Evolutionary conservation across 2,329 filamentous ascomycete species (phyloP), one percentile per base, ranked within the genome.

Genomic region (Colletotrichum somersetense): DNA sequence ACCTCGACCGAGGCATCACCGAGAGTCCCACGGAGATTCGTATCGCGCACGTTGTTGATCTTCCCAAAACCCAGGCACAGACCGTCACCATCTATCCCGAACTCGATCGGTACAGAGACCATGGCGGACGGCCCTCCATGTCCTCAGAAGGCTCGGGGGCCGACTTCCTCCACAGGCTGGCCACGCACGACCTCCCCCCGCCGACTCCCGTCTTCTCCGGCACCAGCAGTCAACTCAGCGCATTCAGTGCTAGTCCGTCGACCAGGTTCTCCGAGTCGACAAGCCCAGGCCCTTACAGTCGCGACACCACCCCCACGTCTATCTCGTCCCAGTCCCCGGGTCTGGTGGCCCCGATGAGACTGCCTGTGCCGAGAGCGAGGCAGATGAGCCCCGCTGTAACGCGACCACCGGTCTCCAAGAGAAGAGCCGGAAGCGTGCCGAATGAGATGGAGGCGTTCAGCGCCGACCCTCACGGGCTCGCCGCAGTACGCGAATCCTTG

Each of bases 271-370:
- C 92, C 1, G 92, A 90, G 67, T 95, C 93, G 0, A 90, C 90
- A 1, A 88, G 89, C 1, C 89, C 91, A 14, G 89, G 91, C 2
- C 83, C 89, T 6, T 95, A 94, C 80, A 95, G 92, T 78, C 88
- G 92, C 74, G 92, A 93, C 71, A 94, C 92, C 0, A 95, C 93
- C 3, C 93, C 93, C 8, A 94, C 92, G 5, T 95, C 93, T 12
- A 91, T 93, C 74, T 92, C 91, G 10, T 95, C 93, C 1, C 91
- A 92, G 76, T 95, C 92, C 20, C 91, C 93, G 4, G 87, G 89
- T 3, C 80, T 91, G 5, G 81, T 89, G 79, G 86, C 77, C 73
- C 88, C 81, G 66, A 84, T 79, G 73, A 85, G 81, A 73, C 85
- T 78, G 75, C 85, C 80, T 35, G 81, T 83, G 62, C 79, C 84